phyloP scores from a whole-genome alignment of 768 basidiomycete genomes.

The Chalciporus pseudorubinellus region DNA sequence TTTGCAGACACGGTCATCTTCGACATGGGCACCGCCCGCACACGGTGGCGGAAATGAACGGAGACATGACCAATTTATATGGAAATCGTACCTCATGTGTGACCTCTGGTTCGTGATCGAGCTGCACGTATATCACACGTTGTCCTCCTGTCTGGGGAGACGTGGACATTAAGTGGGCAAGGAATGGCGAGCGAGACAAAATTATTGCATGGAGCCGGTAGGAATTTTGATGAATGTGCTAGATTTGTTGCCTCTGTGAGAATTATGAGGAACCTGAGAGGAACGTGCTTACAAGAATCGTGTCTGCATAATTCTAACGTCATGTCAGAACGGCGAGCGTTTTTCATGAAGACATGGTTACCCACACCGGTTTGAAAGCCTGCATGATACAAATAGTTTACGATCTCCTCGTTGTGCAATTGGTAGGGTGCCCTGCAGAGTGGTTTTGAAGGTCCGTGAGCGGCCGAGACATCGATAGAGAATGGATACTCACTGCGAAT shows the following conservation, averaged over 20 bases:
- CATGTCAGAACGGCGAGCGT: conserved; percentile 11
- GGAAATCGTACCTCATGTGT: conserved; percentile 69
- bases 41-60: conserved; percentile 33
- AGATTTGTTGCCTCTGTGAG: conserved; percentile 11
- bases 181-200: conserved; percentile 81
- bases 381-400: conserved; percentile 74
- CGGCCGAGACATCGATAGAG: not conserved
- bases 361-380: conserved; percentile 83
- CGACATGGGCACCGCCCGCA: conserved; percentile 17
- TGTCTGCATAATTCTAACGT: conserved; percentile 77
- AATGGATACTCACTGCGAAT: conserved; percentile 50
- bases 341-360: conserved; percentile 20
- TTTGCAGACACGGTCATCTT: conserved; percentile 19
- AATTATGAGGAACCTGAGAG: conserved; percentile 3
- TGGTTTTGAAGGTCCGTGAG: conserved; percentile 11
- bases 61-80: conserved; percentile 19
- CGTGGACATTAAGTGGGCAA: conserved; percentile 86
- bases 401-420: conserved; percentile 72
- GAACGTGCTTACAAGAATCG: conserved; percentile 58
- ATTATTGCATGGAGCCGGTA: conserved; percentile 85
- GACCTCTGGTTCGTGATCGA: conserved; percentile 79
- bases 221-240: conserved; percentile 74
- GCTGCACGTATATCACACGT: conserved; percentile 67
- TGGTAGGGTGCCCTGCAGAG: conserved; percentile 45
- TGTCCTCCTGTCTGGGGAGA: conserved; percentile 65